A percentile compares a stretch with the other conserved stretches of the same genome.
phyloP scores from a whole-genome alignment of 306 rosid species.

The Boehmeria nivea region DNA sequence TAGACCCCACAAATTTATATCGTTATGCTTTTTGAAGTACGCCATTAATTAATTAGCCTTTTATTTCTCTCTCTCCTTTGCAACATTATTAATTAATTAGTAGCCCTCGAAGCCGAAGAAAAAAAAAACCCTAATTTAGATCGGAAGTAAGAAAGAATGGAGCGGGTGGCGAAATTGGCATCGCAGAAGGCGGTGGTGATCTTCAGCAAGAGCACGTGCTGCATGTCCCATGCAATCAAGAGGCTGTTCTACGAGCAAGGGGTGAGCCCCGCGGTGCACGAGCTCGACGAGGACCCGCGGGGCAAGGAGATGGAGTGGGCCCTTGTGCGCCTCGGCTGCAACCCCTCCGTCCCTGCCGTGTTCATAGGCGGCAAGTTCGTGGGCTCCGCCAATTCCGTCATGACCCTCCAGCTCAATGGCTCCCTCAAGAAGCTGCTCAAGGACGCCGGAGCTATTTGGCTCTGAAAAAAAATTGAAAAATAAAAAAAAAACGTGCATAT shows the following conservation, averaged over 20 bases:
- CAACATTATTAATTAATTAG: no score
- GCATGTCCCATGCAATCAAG: constrained; percentile 95
- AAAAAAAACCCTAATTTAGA: background rate
- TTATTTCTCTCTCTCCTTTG: no score
- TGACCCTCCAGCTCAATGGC: constrained; percentile 92
- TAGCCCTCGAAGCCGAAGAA: no score
- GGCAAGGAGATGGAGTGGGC: constrained; percentile 97
- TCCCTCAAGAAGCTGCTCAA: constrained; percentile 73
- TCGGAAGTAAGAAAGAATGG: constrained; percentile 32
- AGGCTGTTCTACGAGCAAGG: constrained; percentile 87
- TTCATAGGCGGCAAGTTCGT: constrained; percentile 80
- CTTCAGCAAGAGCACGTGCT: constrained; percentile 95
- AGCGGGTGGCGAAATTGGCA: constrained; percentile 59
- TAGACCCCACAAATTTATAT: no score
- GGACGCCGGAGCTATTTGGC: constrained; percentile 96
- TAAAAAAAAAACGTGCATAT: background rate
- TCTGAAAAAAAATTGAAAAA: no score
- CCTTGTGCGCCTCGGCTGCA: constrained; percentile 72
- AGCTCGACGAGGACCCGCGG: constrained; percentile 66
- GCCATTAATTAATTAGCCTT: no score
- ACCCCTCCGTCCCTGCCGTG: constrained; percentile 81
- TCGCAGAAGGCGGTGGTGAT: constrained; percentile 93
- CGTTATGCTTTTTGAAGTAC: no score
- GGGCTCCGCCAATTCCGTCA: constrained; percentile 75
- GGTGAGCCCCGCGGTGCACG: constrained; percentile 73